Base-by-base conservation (phyloP, 2,329 filamentous ascomycete genomes). In the Aspergillus proliferans region DNA sequence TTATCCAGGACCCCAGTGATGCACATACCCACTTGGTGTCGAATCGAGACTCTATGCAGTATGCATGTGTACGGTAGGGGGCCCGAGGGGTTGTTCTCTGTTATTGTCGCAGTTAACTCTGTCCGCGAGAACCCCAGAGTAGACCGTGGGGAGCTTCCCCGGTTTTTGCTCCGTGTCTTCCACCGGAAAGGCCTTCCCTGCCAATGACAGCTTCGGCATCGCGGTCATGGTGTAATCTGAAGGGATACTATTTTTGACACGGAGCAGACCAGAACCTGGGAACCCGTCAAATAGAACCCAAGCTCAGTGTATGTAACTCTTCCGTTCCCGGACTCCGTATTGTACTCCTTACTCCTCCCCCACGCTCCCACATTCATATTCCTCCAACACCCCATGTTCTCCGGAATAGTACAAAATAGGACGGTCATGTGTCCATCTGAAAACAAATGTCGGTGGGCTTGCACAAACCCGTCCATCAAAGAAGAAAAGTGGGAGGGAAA, bases 191-290 rank as follows among this genome's bases (percentile, higher is more conserved):
- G n/a, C n/a, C 26, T 33, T 33, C 24, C 26, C 43, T 34, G 18
- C 43, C 43, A 45, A 45, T 45, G n/a, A 45, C 43, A 21, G 43
- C 15, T 26, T 33, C 43, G 43, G 43, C 43, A 45, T 45, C 43
- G 22, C 15, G 30, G 15, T 45, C n/a, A 21, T 45, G 43, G 24
- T 45, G 43, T 45, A 45, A 34, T 45, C 43, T 26, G 33, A 34
- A 34, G 34, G 34, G 15, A n/a, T n/a, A 18, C 34, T 38, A 38
- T 7, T 38, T 19, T 38, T 19, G 34, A 38, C 34, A 18, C 34
- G 10, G 10, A 5, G 26, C 26, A 30, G 26, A 30, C 26, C 10
- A 30, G 26, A 30, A 12, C 7, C 26, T 12, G 10, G 7, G 26
- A 30, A 30, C 10, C 26, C 5, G 26, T 30, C 26, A 30, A 30